Base-by-base conservation (phyloP, 2,329 filamentous ascomycete species). In the Bipolaris zeicola region DNA sequence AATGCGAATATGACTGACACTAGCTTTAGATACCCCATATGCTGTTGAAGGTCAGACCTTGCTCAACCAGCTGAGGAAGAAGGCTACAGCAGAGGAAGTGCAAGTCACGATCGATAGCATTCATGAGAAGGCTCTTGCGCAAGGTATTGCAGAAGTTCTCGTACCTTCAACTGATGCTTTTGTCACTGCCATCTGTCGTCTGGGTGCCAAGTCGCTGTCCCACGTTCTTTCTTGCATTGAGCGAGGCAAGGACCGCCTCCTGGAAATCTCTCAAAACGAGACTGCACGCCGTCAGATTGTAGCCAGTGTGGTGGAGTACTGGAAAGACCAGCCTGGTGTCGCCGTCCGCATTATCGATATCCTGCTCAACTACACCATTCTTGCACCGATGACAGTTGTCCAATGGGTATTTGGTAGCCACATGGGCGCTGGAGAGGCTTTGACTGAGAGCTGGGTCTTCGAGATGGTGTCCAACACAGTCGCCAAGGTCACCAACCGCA, bases 201-300 rank as follows among this genome's bases (percentile, higher is more conserved):
- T 97, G 46, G 95, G 95, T 42, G 93, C 91, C 62, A 99, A 99
- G 78, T 97, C 94, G 0, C 85, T 99, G 31, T 97, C 93, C 11
- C 95, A 99, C 76, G 92, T 97, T 3, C 85, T 99, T 14, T 96
- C 93, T 7, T 96, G 91, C 75, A 96, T 99, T 63, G 95, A 99
- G 77, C 89, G 95, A 56, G 94, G 90, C 78, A 96, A 96, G 78
- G 91, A 94, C 52, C 88, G 92, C 28, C 86, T 99, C 0, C 81
- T 96, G 2, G 87, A 90, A 55, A 88, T 94, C 36, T 92, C 91
- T 0, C 83, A 88, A 1, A 83, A 87, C 0, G 86, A 92, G 56
- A 83, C 84, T 2, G 92, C 92, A 1, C 87, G 92, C 38, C 85
- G 87, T 39, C 95, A 99, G 77, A 96, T 99, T 69, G 90, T 98